These are phyloP conservation scores for Ascochyta fabae DNA, from an alignment of 2,329 filamentous ascomycete species.

Conservation along the genomic window DNA sequence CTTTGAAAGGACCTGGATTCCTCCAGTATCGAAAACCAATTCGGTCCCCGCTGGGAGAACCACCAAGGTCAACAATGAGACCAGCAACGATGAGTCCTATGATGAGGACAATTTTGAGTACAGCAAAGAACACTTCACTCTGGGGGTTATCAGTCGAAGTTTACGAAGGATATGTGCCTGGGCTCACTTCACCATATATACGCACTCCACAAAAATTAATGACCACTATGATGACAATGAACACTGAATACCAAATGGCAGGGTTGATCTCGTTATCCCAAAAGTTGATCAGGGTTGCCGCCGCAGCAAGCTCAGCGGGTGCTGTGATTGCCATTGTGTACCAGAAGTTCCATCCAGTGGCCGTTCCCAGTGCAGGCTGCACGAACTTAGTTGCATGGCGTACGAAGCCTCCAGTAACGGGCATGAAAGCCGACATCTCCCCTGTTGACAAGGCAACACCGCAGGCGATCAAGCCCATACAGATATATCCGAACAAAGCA, in stretches of 20 bases:
- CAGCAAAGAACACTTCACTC: slow-evolving; percentile 53
- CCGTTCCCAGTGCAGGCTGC: slow-evolving; percentile 48
- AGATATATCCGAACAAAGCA: slow-evolving; percentile 1
- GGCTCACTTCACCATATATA: slow-evolving; percentile 22
- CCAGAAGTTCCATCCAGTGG: slow-evolving; percentile 21
- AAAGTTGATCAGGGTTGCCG: slow-evolving; percentile 75
- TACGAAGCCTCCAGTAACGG: slow-evolving; percentile 23
- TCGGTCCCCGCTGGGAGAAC: slow-evolving; percentile 4
- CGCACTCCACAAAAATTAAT: slow-evolving; percentile 17
- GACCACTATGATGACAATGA: slow-evolving; percentile 17
- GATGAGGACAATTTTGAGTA: slow-evolving; percentile 40
- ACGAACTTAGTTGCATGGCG: slow-evolving; percentile 41
- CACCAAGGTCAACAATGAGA: slow-evolving; percentile 13
- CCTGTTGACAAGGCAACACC: slow-evolving; percentile 31
- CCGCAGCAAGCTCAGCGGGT: slow-evolving; percentile 66
- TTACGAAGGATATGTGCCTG: background rate
- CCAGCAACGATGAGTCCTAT: slow-evolving; percentile 6
- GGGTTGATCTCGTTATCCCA: slow-evolving; percentile 58
- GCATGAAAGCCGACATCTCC: slow-evolving; percentile 41
- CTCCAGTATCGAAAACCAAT: slow-evolving; percentile 70
- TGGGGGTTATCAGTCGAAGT: slow-evolving; percentile 52
- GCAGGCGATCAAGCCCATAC: slow-evolving; percentile 14
- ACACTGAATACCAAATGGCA: slow-evolving; percentile 17
- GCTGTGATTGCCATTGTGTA: slow-evolving; percentile 1
- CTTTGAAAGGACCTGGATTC: slow-evolving; percentile 59